Conservation (phyloP, 2,329 filamentous ascomycete species). For the Tolypocladium inflatum region DNA sequence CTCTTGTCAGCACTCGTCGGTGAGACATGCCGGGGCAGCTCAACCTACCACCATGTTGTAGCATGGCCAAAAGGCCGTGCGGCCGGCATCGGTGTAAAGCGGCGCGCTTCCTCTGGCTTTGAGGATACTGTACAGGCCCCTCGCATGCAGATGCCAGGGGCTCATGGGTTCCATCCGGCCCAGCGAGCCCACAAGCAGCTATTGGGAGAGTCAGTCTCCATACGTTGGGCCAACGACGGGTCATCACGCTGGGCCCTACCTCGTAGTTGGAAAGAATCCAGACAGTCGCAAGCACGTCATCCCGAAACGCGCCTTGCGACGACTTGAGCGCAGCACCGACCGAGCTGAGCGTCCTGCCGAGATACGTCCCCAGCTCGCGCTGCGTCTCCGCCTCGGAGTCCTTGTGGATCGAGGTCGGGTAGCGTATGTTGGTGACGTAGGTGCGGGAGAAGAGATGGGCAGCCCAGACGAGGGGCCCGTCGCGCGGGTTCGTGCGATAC, state of each 20-base stretch:
- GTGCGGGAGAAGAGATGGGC: slow-evolving; percentile 30
- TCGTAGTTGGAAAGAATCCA: slow-evolving; percentile 32
- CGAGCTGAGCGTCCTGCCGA: slow-evolving; percentile 26
- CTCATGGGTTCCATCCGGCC: slow-evolving; percentile 12
- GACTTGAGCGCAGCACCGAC: slow-evolving; percentile 26
- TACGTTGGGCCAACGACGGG: not conserved
- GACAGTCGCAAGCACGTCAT: slow-evolving; percentile 28
- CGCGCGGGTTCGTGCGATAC: slow-evolving; percentile 12
- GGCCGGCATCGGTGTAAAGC: slow-evolving; percentile 13
- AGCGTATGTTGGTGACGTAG: slow-evolving; percentile 26
- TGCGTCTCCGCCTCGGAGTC: slow-evolving; percentile 15
- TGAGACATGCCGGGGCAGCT: no score
- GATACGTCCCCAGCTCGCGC: slow-evolving; percentile 22
- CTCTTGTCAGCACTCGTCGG: slow-evolving; percentile 5
- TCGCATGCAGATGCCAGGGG: slow-evolving; percentile 27
- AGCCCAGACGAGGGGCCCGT: slow-evolving; percentile 28
- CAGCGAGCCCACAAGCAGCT: slow-evolving; percentile 29
- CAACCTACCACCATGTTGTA: slow-evolving; percentile 27
- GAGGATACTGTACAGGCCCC: slow-evolving; percentile 26
- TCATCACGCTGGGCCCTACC: slow-evolving; percentile 9
- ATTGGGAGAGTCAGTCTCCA: slow-evolving; percentile 8
- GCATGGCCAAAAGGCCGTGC: slow-evolving; percentile 27
- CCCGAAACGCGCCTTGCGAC: slow-evolving; percentile 16
- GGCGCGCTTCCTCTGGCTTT: slow-evolving; percentile 19
- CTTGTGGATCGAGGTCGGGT: slow-evolving; percentile 18